Percentiles rank a stretch among this genome's conserved stretches.
Conservation (phyloP, 108 stramenopile genomes). For the Pseudonitzschia multiseries region DNA sequence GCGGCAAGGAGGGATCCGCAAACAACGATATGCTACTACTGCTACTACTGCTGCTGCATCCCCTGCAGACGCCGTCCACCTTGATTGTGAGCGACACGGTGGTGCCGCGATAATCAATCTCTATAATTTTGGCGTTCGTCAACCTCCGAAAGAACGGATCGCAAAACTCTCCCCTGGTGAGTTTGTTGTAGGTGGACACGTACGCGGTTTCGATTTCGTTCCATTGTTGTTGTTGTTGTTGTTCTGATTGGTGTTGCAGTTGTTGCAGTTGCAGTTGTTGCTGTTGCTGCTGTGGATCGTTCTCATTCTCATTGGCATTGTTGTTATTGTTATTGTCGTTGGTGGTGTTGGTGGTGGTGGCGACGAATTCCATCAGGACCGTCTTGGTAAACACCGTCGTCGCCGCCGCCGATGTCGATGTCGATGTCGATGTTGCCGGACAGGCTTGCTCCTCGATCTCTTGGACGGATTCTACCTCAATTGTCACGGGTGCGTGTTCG, state of each 20-base stretch:
- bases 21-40: too few relatives aligned
- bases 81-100: slow-evolving; percentile 10
- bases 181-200: slow-evolving; percentile 21
- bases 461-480: neutral
- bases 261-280: neutral
- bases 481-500: too few relatives aligned
- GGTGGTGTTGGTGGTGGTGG: neutral
- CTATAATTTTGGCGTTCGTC: neutral
- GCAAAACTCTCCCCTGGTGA: slow-evolving; percentile 5
- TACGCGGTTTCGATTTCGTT: slow-evolving; percentile 1
- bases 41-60: too few relatives aligned
- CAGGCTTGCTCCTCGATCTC: slow-evolving; percentile 1
- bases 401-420: neutral
- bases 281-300: neutral
- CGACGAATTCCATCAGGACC: neutral
- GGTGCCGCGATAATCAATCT: neutral
- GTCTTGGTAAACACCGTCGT: neutral
- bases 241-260: neutral
- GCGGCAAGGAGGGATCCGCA: neutral
- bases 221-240: neutral
- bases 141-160: slow-evolving; percentile 20
- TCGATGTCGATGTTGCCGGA: too few relatives aligned
- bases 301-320: neutral
- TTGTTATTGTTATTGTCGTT: neutral
- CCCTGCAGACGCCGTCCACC: neutral